phyloP scores from a whole-genome alignment of 805 yeast species.

The Komagataella pseudopastoris region DNA sequence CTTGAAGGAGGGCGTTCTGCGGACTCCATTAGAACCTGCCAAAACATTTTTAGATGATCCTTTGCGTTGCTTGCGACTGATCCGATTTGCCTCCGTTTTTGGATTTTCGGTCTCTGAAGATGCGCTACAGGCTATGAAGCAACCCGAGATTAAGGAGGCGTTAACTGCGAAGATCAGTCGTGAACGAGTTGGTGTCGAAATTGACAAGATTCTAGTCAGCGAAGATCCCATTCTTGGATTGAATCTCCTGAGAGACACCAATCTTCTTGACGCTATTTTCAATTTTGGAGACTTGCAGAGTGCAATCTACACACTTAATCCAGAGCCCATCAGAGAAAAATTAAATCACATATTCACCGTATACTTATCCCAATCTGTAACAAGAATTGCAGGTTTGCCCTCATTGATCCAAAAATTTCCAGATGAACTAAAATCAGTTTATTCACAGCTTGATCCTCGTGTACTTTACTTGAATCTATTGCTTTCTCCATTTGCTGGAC shows the following conservation, averaged over 20 bases:
- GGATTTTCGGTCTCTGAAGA: constrained; percentile 48
- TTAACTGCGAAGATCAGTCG: constrained; percentile 67
- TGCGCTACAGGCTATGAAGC: constrained; percentile 53
- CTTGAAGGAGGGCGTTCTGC: constrained; percentile 49
- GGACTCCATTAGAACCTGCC: constrained; percentile 81
- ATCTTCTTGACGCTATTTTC: constrained; percentile 48
- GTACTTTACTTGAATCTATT: constrained; percentile 34
- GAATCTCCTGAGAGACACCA: constrained; percentile 37
- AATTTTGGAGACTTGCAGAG: constrained; percentile 19
- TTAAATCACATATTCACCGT: constrained; percentile 2
- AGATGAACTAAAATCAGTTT: not conserved
- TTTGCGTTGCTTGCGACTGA: constrained; percentile 68
- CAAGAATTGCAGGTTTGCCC: constrained; percentile 8
- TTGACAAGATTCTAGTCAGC: constrained; percentile 64
- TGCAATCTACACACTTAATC: constrained; percentile 8
- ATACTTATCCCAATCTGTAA: not conserved
- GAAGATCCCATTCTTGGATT: constrained; percentile 52
- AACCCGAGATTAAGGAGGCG: constrained; percentile 39
- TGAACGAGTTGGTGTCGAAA: constrained; percentile 81
- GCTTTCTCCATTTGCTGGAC: constrained; percentile 33
- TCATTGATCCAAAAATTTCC: constrained; percentile 8
- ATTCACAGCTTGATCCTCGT: not conserved
- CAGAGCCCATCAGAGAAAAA: constrained; percentile 7
- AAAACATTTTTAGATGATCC: constrained; percentile 93
- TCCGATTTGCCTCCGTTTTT: constrained; percentile 77